These are phyloP conservation scores for Claviceps africana DNA, from an alignment of 2,329 filamentous ascomycete genomes.

Conservation along the genomic window DNA sequence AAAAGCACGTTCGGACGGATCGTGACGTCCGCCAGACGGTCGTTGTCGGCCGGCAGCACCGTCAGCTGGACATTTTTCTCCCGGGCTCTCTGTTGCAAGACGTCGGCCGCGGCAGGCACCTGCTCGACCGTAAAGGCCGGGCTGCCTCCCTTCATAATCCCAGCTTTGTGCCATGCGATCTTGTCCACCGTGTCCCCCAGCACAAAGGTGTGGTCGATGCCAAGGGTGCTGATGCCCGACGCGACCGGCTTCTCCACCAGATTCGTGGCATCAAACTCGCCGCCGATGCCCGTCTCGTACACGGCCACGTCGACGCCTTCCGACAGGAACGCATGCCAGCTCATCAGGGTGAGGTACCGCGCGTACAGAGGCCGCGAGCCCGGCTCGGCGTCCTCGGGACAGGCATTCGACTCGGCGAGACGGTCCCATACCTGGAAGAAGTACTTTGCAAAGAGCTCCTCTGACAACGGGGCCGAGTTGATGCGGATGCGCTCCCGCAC, in stretches of 20 bases:
- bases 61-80: constrained; percentile 36
- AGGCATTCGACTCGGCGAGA: constrained; percentile 25
- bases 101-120: constrained; percentile 27
- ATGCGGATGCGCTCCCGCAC: constrained; percentile 55
- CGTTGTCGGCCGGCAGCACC: constrained; percentile 30
- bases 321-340: constrained; percentile 50
- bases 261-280: constrained; percentile 57
- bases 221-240: constrained; percentile 49
- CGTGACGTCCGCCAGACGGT: constrained; percentile 29
- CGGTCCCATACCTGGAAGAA: constrained; percentile 56
- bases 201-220: constrained; percentile 52
- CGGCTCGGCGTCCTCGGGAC: constrained; percentile 20
- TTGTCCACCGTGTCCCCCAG: constrained; percentile 49
- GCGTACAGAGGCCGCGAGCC: constrained; percentile 41
- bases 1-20: constrained; percentile 40
- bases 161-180: constrained; percentile 64
- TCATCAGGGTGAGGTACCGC: constrained; percentile 50
- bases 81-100: constrained; percentile 34
- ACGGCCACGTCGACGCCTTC: constrained; percentile 50
- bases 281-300: constrained; percentile 54
- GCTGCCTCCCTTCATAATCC: constrained; percentile 49
- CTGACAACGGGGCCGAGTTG: constrained; percentile 42
- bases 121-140: constrained; percentile 46
- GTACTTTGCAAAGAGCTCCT: constrained; percentile 46
- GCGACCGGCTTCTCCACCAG: constrained; percentile 43